Evolutionary conservation across 1,284 basidiomycete genomes (phyloP).

Genomic region (Tylopilus orsonianus): DNA sequence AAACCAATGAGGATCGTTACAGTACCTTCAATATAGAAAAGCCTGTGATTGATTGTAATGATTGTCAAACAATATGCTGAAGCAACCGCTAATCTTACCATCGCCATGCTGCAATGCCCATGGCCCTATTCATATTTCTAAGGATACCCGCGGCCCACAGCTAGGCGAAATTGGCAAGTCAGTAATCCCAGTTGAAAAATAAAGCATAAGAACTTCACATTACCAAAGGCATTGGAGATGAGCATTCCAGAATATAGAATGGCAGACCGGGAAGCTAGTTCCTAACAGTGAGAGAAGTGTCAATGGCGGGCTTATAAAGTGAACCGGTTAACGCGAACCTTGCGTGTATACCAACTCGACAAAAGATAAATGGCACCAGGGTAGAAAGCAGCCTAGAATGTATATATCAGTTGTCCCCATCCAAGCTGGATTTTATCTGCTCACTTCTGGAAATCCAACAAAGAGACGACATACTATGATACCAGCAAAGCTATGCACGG

Average conservation of each 20-base stretch:
- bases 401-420: not conserved
- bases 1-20: slow-evolving; percentile 57
- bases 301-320: not conserved
- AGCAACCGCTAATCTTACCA: slow-evolving; percentile 43
- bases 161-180: slow-evolving; percentile 7
- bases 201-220: slow-evolving; percentile 39
- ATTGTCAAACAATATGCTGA: not conserved
- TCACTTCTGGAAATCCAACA: slow-evolving; percentile 1
- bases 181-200: slow-evolving; percentile 41
- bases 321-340: slow-evolving; percentile 33
- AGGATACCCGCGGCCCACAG: not conserved
- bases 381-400: slow-evolving; percentile 54
- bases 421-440: not conserved
- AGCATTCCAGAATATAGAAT: slow-evolving; percentile 67
- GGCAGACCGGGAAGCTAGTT: slow-evolving; percentile 67
- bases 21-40: slow-evolving; percentile 34
- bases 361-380: slow-evolving; percentile 60
- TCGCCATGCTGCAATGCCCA: slow-evolving; percentile 69
- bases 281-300: slow-evolving; percentile 34
- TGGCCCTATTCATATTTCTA: slow-evolving; percentile 50
- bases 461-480: slow-evolving; percentile 2
- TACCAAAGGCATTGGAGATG: slow-evolving; percentile 74
- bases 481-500: not conserved
- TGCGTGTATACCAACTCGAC: slow-evolving; percentile 65
- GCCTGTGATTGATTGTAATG: slow-evolving; percentile 25